Conservation (phyloP, 331 rosid species). For the Quercus phellos region DNA sequence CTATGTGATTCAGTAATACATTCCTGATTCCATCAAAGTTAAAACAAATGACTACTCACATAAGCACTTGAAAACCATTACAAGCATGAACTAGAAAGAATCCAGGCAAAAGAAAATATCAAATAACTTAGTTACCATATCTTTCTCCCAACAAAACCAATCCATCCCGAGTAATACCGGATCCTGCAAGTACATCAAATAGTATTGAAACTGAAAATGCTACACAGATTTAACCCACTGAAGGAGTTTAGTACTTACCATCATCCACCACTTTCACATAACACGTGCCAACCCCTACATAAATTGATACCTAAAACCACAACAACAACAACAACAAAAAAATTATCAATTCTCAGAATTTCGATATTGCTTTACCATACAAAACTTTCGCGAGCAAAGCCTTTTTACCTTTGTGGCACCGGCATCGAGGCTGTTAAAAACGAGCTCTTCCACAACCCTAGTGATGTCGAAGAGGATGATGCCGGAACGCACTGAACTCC, state of each 20-base stretch:
- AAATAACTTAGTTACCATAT: slow-evolving; percentile 46
- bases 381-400: neutral
- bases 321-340: neutral
- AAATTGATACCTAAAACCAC: slow-evolving; percentile 55
- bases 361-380: neutral
- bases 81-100: slow-evolving; percentile 11
- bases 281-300: slow-evolving; percentile 49
- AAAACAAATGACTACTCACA: neutral
- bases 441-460: slow-evolving; percentile 79
- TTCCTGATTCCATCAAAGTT: too few species aligned
- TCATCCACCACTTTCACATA: slow-evolving; percentile 76
- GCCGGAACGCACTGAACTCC: slow-evolving; percentile 75
- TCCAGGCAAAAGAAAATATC: neutral
- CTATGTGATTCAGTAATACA: too few species aligned
- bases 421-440: slow-evolving; percentile 75
- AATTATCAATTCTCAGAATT: slow-evolving; percentile 1
- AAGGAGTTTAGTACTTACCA: slow-evolving; percentile 38
- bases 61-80: neutral
- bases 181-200: slow-evolving; percentile 45
- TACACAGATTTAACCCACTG: neutral
- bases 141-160: slow-evolving; percentile 77
- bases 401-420: slow-evolving; percentile 56
- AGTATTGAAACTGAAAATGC: neutral
- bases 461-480: slow-evolving; percentile 55
- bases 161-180: slow-evolving; percentile 79